These are phyloP conservation scores for Candida sp. DNA, from an alignment of 1,139 yeast species.

Conservation along the genomic window DNA sequence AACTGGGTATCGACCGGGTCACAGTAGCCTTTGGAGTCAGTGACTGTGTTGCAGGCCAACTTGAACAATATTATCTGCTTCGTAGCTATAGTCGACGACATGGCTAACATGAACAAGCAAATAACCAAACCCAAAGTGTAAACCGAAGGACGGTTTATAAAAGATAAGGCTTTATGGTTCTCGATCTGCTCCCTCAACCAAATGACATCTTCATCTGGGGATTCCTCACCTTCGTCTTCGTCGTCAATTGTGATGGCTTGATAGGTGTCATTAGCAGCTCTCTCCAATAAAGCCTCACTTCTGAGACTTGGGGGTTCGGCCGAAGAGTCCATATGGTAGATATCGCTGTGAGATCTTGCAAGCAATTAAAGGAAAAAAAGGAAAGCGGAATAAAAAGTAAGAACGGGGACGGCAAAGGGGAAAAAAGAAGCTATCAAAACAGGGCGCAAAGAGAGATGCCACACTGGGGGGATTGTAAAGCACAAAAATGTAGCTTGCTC, in stretches of 20 bases:
- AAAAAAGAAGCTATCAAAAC: background rate
- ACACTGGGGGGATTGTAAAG: background rate
- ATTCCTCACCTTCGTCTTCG: conserved; percentile 25
- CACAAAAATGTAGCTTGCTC: background rate
- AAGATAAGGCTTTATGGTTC: conserved; percentile 32
- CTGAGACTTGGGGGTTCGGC: conserved; percentile 3
- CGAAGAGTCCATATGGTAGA: background rate
- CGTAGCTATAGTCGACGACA: conserved; percentile 31
- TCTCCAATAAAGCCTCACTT: conserved; percentile 15
- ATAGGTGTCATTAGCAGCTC: conserved; percentile 33
- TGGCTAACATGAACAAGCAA: conserved; percentile 28
- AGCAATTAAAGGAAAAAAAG: background rate
- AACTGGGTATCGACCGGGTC: conserved; percentile 39
- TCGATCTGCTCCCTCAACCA: conserved; percentile 42
- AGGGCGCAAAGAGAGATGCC: background rate
- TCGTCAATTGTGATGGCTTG: conserved; percentile 30
- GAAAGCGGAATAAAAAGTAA: too few relatives aligned
- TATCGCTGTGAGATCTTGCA: background rate
- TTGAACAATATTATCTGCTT: conserved; percentile 30
- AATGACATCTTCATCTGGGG: conserved; percentile 33
- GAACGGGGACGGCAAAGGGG: background rate
- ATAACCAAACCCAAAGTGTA: conserved; percentile 29
- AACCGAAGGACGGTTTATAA: conserved; percentile 40
- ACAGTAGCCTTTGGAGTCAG: conserved; percentile 22
- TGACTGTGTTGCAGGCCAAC: conserved; percentile 36